Base-by-base conservation (phyloP, 176 grass and related monocot genomes). In the Oryza glaberrima region DNA sequence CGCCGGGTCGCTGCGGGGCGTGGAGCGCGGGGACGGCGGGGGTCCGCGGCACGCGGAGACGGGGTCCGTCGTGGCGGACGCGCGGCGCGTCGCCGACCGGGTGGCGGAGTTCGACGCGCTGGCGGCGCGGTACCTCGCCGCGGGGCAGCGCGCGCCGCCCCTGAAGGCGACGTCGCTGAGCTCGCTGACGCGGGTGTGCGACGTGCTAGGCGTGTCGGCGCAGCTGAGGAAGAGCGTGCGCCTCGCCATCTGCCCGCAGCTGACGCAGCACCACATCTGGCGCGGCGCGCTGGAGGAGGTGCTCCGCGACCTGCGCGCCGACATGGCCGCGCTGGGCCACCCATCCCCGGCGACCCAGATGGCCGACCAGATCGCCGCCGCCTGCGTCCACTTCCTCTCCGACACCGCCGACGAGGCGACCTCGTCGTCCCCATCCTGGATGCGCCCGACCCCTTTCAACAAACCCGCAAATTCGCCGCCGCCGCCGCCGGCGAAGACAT, bases 241-340 rank as follows among this genome's bases (percentile, higher is more conserved):
- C 60, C 84, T 91, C 48, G 88, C 86, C 17, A 71, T 97, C 41
- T 97, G 86, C 81, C 90, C 90, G 38, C 95, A 94, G 93, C 86
- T 94, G 41, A 97, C 92, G 71, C 95, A 92, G 75, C 92, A 97
- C 71, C 88, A 86, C 66, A 65, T 94, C 58, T 97, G 95, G 95
- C 85, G 95, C 0, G 90, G 79, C 81, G 84, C 92, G 63, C 90
- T 97, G 44, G 86, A 92, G 78, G 88, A 89, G 71, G 88, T 94
- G 69, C 85, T 94, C 65, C 73, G 72, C 52, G 90, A 94, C 81
- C 80, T 94, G 19, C 83, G 85, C 47, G 67, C 74, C 23, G 95
- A 92, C 79, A 82, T 94, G 47, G 77, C 49, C 38, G 82, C 75
- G 1, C 82, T 89, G 26, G 83, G 83, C 15, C 76, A 11, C 34